These are phyloP conservation scores for Daldinia decipiens DNA, from an alignment of 495 filamentous ascomycete genomes.

Conservation along the genomic window DNA sequence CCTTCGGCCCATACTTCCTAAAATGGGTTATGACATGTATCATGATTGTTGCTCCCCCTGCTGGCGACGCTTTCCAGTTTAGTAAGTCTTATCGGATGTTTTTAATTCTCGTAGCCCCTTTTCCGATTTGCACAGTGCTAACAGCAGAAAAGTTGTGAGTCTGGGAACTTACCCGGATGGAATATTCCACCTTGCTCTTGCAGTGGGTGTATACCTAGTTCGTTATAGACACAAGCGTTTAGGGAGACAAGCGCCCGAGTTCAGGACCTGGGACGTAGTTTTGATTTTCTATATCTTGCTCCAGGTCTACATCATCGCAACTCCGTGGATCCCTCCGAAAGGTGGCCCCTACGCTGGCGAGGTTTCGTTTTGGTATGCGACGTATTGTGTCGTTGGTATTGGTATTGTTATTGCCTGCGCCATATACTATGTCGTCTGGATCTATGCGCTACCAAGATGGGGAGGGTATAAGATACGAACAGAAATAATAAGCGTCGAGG, in stretches of 20 bases:
- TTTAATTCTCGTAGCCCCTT: conserved; percentile 6
- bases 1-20: conserved; percentile 66
- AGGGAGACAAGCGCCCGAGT: conserved; percentile 56
- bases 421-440: conserved; percentile 68
- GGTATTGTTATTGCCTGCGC: conserved; percentile 61
- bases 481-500: conserved; percentile 60
- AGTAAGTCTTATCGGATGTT: conserved; percentile 30
- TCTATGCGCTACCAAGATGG: conserved; percentile 61
- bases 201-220: conserved; percentile 63
- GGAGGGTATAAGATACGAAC: conserved; percentile 65
- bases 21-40: conserved; percentile 68
- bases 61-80: conserved; percentile 76
- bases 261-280: conserved; percentile 64
- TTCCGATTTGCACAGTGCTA: conserved; percentile 4
- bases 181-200: conserved; percentile 65
- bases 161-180: conserved; percentile 63
- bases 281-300: conserved; percentile 65
- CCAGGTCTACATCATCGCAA: conserved; percentile 66
- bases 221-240: conserved; percentile 61
- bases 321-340: conserved; percentile 73
- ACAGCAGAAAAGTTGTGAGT: conserved; percentile 62
- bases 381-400: conserved; percentile 67
- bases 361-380: conserved; percentile 75
- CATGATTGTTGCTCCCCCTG: conserved; percentile 73
- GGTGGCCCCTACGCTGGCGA: conserved; percentile 65